phyloP scores from a whole-genome alignment of 352 stramenopile genomes.

The Phytophthora colocasiae region DNA sequence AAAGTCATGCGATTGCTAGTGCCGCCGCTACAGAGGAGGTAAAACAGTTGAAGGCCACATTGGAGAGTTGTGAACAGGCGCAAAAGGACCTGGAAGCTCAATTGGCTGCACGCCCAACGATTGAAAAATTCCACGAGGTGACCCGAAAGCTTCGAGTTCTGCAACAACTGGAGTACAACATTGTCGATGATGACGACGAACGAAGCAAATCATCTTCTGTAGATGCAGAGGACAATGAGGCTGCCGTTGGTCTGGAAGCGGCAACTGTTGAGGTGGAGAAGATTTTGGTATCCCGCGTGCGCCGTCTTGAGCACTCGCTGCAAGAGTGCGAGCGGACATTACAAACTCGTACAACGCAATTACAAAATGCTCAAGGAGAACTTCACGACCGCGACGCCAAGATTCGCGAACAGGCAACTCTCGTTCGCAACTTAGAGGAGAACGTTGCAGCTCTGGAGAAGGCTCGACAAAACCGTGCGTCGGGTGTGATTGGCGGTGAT shows the following conservation, averaged over 20 bases:
- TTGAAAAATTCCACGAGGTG: constrained; percentile 89
- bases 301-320: constrained; percentile 71
- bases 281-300: constrained; percentile 68
- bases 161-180: constrained; percentile 92
- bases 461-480: constrained; percentile 27
- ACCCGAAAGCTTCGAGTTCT: constrained; percentile 92
- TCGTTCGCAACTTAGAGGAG: constrained; percentile 73
- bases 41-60: constrained; percentile 37
- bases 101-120: constrained; percentile 74
- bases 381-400: constrained; percentile 43
- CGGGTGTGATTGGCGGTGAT: constrained; percentile 40
- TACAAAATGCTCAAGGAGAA: constrained; percentile 45
- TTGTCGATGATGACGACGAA: constrained; percentile 72
- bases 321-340: constrained; percentile 69
- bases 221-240: constrained; percentile 20
- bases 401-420: constrained; percentile 57
- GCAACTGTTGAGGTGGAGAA: constrained; percentile 64
- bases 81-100: constrained; percentile 49
- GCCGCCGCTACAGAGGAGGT: no score
- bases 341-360: constrained; percentile 38
- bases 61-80: constrained; percentile 35
- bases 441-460: constrained; percentile 71
- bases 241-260: constrained; percentile 31
- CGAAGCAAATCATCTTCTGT: constrained; percentile 29
- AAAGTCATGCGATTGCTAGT: constrained; percentile 40